Evolutionary conservation across 805 yeast genomes (phyloP).

Genomic region (Sugiyamaella marilandica): DNA sequence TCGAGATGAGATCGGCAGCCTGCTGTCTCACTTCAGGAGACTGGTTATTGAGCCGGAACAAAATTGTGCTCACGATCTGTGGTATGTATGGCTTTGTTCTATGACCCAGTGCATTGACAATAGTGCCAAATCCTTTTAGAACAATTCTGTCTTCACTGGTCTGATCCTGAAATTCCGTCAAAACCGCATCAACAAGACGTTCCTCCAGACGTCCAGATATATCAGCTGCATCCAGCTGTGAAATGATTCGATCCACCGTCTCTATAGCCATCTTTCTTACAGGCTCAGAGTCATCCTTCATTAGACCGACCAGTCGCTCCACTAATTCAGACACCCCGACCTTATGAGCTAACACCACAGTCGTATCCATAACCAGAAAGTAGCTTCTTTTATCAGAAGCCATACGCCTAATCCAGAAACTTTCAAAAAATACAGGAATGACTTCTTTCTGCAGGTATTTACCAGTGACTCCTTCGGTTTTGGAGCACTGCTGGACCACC

Average conservation of each 20-base stretch:
- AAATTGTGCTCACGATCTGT: slow-evolving; percentile 63
- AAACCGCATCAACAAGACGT: slow-evolving; percentile 69
- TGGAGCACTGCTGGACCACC: slow-evolving; percentile 63
- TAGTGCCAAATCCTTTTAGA: slow-evolving; percentile 59
- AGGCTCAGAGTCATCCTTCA: slow-evolving; percentile 81
- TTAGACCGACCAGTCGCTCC: slow-evolving; percentile 48
- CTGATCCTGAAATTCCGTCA: slow-evolving; percentile 76
- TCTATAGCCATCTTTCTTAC: slow-evolving; percentile 75
- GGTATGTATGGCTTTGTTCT: slow-evolving; percentile 69
- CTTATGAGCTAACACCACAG: slow-evolving; percentile 59
- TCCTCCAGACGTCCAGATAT: slow-evolving; percentile 58
- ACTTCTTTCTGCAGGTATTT: slow-evolving; percentile 48
- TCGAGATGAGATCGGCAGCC: slow-evolving; percentile 70
- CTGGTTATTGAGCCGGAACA: slow-evolving; percentile 70
- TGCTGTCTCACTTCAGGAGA: slow-evolving; percentile 71
- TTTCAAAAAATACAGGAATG: slow-evolving; percentile 55
- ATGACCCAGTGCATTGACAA: slow-evolving; percentile 55
- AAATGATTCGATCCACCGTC: slow-evolving; percentile 54
- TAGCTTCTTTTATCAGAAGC: slow-evolving; percentile 52
- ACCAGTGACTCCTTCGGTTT: slow-evolving; percentile 50
- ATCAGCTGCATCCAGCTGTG: slow-evolving; percentile 48
- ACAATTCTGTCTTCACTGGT: slow-evolving; percentile 50
- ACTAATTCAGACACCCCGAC: slow-evolving; percentile 61
- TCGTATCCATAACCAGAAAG: slow-evolving; percentile 64
- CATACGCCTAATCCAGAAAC: slow-evolving; percentile 78